Evolutionary conservation across 1,139 yeast genomes (phyloP).

Genomic region (Saccharomyces hybrid): DNA sequence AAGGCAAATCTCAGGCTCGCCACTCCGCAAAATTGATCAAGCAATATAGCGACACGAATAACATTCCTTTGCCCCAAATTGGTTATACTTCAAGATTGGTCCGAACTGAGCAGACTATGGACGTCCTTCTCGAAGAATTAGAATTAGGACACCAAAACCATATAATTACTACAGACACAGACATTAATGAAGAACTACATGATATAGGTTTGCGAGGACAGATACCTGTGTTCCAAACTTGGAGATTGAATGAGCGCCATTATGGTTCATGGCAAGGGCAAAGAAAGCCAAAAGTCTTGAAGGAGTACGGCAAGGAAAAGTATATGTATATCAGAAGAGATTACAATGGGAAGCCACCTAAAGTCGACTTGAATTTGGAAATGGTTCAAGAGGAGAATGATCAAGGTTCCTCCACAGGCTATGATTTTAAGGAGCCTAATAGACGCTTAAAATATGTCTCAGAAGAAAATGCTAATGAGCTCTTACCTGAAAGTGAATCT

Average conservation of each 20-base stretch:
- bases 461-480: slow-evolving; percentile 35
- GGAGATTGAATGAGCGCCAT: slow-evolving; percentile 75
- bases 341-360: slow-evolving; percentile 61
- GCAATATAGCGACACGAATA: slow-evolving; percentile 25
- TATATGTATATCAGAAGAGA: slow-evolving; percentile 63
- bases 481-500: slow-evolving; percentile 62
- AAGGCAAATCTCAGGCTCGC: slow-evolving; percentile 56
- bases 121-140: slow-evolving; percentile 46
- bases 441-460: slow-evolving; percentile 29
- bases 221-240: slow-evolving; percentile 35
- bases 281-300: slow-evolving; percentile 46
- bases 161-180: slow-evolving; percentile 18
- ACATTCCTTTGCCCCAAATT: slow-evolving; percentile 39
- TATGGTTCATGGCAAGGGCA: slow-evolving; percentile 70
- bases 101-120: slow-evolving; percentile 60
- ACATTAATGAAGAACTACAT: slow-evolving; percentile 7
- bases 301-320: slow-evolving; percentile 48
- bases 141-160: slow-evolving; percentile 20
- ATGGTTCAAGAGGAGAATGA: slow-evolving; percentile 29
- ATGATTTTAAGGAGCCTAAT: slow-evolving; percentile 32
- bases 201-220: slow-evolving; percentile 6
- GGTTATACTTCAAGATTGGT: slow-evolving; percentile 59
- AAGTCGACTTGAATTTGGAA: slow-evolving; percentile 31
- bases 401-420: slow-evolving; percentile 27
- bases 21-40: slow-evolving; percentile 49